phyloP scores from a whole-genome alignment of 495 filamentous ascomycete species.

The Trichoderma orchidacearum region DNA sequence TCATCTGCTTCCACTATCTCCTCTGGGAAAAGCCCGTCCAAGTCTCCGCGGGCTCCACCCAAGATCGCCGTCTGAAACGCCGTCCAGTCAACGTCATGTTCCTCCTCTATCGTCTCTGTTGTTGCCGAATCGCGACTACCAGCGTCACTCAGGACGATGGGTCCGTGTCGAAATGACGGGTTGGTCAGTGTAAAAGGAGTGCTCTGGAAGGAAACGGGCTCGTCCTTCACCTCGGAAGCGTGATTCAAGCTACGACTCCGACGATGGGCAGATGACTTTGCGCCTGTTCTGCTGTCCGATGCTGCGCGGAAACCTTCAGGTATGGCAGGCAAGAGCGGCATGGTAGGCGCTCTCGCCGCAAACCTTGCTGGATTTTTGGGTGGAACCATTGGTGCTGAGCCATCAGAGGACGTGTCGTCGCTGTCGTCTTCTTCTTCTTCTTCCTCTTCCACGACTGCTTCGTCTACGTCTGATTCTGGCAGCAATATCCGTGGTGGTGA shows the following conservation, averaged over 20 bases:
- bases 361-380: slow-evolving; percentile 12
- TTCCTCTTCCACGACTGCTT: neutral
- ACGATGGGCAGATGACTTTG: neutral
- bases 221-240: slow-evolving; percentile 9
- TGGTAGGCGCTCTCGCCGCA: slow-evolving; percentile 8
- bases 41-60: slow-evolving; percentile 30
- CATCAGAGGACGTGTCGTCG: neutral
- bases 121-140: slow-evolving; percentile 9
- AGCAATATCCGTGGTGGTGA: neutral
- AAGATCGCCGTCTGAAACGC: slow-evolving; percentile 43
- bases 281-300: slow-evolving; percentile 4
- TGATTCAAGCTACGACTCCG: slow-evolving; percentile 2
- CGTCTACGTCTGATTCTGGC: neutral
- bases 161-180: slow-evolving; percentile 31
- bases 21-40: slow-evolving; percentile 9
- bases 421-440: too few species aligned
- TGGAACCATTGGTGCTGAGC: slow-evolving; percentile 14
- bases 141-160: slow-evolving; percentile 22
- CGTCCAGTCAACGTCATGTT: slow-evolving; percentile 33
- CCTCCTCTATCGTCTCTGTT: slow-evolving; percentile 21
- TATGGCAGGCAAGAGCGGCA: slow-evolving; percentile 26
- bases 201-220: slow-evolving; percentile 25
- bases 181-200: slow-evolving; percentile 25
- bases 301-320: slow-evolving; percentile 20
- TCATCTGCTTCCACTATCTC: slow-evolving; percentile 5